Base-by-base conservation (phyloP, 257 asterid species). In the Datura wrightii region DNA sequence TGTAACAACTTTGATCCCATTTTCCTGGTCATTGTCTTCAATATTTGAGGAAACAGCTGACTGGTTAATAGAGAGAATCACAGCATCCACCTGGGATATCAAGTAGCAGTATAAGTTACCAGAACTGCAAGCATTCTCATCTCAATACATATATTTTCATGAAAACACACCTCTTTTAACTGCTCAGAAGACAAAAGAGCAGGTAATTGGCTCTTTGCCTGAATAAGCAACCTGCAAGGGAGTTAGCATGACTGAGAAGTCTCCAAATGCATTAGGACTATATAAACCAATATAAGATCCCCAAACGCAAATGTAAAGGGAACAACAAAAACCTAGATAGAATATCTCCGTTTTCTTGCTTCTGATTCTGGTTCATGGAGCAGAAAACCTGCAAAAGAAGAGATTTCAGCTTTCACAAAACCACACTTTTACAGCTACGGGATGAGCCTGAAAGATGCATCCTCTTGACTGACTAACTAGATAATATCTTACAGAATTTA, bases 131-230 rank as follows among this genome's bases (percentile, higher is more conserved):
- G 59, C n/a, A 48, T 48, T 74, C 81, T 46, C 24, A 74, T n/a
- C 50, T 53, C 13, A 36, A 13, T n/a, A 55, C 39, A 63, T 52
- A n/a, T 2, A 8, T 15, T 52, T 78, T 65, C 36, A 14, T 18
- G 80, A 82, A 86, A 83, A 55, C 74, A 67, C 83, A 97, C 99
- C 98, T 92, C 94, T 87, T 91, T 88, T 89, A 94, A 83, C 89
- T 93, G 99, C 89, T 72, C 83, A 66, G 89, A 55, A 82, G 98
- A 91, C 84, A 95, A 89, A 79, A 93, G 90, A 31, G 89, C 89
- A 72, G 93, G 92, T 85, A 86, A 87, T 85, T 90, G 90, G 93
- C 91, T 91, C 52, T 82, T 89, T 71, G 92, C 89, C 81, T 87
- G 91, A 85, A 86, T 85, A 62, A 97, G 87, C 86, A 93, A 89